Evolutionary conservation across 768 basidiomycete species (phyloP), one percentile per base, ranked within the genome.

Genomic region (Daedaleopsis nitida): DNA sequence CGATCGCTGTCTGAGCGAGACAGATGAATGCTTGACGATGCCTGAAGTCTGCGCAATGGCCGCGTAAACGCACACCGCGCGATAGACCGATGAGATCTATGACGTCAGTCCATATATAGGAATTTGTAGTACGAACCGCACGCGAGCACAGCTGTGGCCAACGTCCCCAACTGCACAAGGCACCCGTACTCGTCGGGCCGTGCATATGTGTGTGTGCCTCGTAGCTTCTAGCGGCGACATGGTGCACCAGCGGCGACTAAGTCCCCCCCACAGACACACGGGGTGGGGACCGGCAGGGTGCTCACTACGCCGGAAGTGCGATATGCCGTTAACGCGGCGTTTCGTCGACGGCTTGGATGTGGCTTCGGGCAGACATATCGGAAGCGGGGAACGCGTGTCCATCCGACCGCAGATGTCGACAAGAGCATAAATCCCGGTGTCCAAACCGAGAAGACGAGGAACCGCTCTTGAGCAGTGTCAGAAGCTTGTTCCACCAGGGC

Each of bases 121-220:
- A 49, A 49, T 49, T 49, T 49, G 47, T 49, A 49, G 47, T 49
- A 49, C 19, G 23, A 49, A 49, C 47, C 23, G 23, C 47, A 49
- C 23, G 47, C 39, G 16, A 49, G 23, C 47, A 23, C 9, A 23
- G 21, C 47, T 23, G 47, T 21, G 21, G 23, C 47, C 47, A 21
- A 21, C 47, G 14, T 49, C 23, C 23, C 47, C 47, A n/a, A 21
- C 19, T 21, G 21, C 23, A 21, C 47, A 49, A 49, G 47, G 47
- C 47, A 49, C 44, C 44, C 47, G 47, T 49, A 49, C 21, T 49
- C 9, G 9, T 21, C 47, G 21, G 47, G 14, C 19, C 45, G 45
- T 42, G 13, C 45, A 24, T 1, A 16, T 21, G 13, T 49, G 14
- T 24, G 1, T 49, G 47, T 42, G 10, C 39, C 39, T 42, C 39